Percentiles rank a stretch among this genome's conserved stretches.
Evolutionary conservation across 2,329 filamentous ascomycete species (phyloP).

Genomic region (Sarocladium strictum): DNA sequence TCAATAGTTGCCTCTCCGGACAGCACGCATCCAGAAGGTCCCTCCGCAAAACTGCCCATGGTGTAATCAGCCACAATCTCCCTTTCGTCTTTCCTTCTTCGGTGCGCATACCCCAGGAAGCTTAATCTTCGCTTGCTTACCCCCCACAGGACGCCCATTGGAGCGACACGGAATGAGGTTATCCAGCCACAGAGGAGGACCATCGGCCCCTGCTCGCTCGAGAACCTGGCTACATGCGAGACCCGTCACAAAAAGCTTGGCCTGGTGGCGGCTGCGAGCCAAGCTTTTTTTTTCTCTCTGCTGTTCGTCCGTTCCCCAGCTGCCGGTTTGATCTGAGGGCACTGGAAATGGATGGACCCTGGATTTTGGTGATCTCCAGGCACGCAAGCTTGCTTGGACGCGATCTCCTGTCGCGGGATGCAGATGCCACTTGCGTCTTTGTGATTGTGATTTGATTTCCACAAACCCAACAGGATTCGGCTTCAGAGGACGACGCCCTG

Average conservation of each 20-base stretch:
- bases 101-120: not conserved
- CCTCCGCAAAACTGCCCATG: no score
- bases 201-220: not conserved
- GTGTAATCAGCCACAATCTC: not conserved
- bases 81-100: not conserved
- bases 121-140: not conserved
- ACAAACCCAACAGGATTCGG: no score
- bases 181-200: not conserved
- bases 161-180: not conserved
- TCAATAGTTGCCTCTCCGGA: not conserved
- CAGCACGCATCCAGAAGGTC: not conserved
- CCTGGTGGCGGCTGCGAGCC: conserved; percentile 1
- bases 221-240: not conserved
- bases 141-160: not conserved
- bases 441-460: no score
- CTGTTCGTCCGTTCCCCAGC: not conserved
- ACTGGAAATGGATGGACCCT: not conserved
- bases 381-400: not conserved
- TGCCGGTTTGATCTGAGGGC: not conserved
- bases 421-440: no score
- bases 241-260: conserved; percentile 7
- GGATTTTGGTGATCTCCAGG: not conserved
- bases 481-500: no score
- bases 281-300: not conserved
- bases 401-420: not conserved